These are phyloP conservation scores for Multifurca ochricompacta DNA, from an alignment of 768 basidiomycete species.

Conservation along the genomic window DNA sequence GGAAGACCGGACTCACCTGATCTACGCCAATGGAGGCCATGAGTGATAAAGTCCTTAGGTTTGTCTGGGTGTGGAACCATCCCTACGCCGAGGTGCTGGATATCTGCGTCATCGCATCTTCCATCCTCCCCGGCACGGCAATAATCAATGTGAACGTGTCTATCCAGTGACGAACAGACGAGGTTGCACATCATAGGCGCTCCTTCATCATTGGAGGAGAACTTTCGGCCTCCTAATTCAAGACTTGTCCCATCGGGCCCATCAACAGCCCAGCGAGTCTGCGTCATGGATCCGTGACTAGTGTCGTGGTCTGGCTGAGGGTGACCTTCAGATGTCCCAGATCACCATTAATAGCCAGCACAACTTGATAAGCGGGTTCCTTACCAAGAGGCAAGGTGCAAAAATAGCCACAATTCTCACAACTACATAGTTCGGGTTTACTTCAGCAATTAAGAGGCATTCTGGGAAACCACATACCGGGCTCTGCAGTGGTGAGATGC, in stretches of 20 bases:
- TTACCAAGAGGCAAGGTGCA: constrained; percentile 51
- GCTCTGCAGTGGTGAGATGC: constrained; percentile 49
- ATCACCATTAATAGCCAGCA: neutral
- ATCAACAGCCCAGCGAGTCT: constrained; percentile 47
- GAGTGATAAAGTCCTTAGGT: constrained; percentile 47
- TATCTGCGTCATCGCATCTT: constrained; percentile 36
- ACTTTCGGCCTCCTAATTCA: constrained; percentile 49
- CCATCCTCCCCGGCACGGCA: constrained; percentile 36
- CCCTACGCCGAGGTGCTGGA: constrained; percentile 37
- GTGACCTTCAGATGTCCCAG: constrained; percentile 34
- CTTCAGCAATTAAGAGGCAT: neutral
- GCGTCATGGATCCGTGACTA: constrained; percentile 54
- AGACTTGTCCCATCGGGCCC: constrained; percentile 41
- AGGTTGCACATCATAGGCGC: constrained; percentile 57
- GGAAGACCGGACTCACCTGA: constrained; percentile 35
- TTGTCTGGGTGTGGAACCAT: constrained; percentile 40
- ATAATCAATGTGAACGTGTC: constrained; percentile 49
- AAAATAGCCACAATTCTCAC: constrained; percentile 48
- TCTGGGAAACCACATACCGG: constrained; percentile 27
- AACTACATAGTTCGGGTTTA: constrained; percentile 30
- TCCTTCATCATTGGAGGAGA: constrained; percentile 44
- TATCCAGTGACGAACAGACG: constrained; percentile 44
- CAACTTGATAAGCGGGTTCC: neutral
- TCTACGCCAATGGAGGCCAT: constrained; percentile 48
- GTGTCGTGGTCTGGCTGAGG: constrained; percentile 54